These are phyloP conservation scores for Penicillium italicum DNA, from an alignment of 2,329 filamentous ascomycete genomes.

Conservation along the genomic window DNA sequence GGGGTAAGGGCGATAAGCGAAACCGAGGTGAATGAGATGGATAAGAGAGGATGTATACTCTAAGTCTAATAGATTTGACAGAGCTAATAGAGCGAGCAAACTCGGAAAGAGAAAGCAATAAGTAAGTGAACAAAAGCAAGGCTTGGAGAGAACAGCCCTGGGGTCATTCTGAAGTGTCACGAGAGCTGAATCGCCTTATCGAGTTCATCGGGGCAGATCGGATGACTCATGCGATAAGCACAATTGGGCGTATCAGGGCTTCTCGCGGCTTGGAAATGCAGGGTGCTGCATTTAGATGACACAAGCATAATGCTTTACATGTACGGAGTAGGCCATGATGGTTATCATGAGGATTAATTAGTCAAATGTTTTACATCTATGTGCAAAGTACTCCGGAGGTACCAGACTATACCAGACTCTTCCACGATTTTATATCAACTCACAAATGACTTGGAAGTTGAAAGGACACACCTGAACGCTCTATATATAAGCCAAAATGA, in stretches of 20 bases:
- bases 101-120: not conserved
- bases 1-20: conserved; percentile 10
- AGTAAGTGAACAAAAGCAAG: not conserved
- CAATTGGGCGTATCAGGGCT: conserved; percentile 3
- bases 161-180: conserved; percentile 9
- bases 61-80: not conserved
- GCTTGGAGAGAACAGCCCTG: not conserved
- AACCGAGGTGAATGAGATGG: not conserved
- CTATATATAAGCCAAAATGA: not conserved
- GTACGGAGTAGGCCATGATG: not conserved
- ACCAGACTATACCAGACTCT: not conserved
- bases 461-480: not conserved
- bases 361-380: not conserved
- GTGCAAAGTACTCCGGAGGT: not conserved
- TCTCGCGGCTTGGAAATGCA: not conserved
- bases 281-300: not conserved
- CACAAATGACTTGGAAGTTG: not conserved
- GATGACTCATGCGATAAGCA: conserved; percentile 12
- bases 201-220: conserved; percentile 1
- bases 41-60: not conserved
- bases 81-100: not conserved
- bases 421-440: not conserved
- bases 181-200: conserved; percentile 8
- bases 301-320: not conserved
- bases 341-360: not conserved